These are phyloP conservation scores for Nicotiana otophora DNA, from an alignment of 257 asterid genomes.

Conservation along the genomic window DNA sequence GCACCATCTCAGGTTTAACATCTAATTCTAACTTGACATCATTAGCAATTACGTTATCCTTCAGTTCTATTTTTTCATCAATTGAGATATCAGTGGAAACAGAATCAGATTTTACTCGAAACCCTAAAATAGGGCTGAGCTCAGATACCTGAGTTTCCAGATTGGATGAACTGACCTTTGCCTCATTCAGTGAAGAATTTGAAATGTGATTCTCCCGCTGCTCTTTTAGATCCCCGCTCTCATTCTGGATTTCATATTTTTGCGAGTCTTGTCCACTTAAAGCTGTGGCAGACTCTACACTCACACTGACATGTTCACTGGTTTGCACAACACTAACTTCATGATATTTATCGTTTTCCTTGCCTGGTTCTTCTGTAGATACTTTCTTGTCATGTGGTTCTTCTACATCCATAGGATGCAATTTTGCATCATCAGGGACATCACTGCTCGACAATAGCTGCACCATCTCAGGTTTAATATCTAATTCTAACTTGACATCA, in stretches of 20 bases:
- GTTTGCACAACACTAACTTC: constrained; percentile 22
- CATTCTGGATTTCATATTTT: constrained; percentile 24
- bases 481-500: constrained; percentile 45
- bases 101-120: constrained; percentile 68
- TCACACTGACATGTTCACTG: constrained; percentile 22
- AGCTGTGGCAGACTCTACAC: not conserved
- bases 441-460: constrained; percentile 11
- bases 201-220: constrained; percentile 29
- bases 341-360: no score
- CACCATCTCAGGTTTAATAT: constrained; percentile 7
- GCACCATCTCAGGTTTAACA: constrained; percentile 18
- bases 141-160: constrained; percentile 68
- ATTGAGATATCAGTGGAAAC: constrained; percentile 61
- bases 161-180: constrained; percentile 30
- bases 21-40: constrained; percentile 55
- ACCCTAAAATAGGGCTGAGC: constrained; percentile 23
- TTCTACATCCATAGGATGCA: constrained; percentile 21
- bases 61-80: constrained; percentile 67
- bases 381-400: constrained; percentile 18
- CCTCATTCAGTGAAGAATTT: constrained; percentile 16
- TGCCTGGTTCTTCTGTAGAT: no score
- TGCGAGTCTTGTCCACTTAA: constrained; percentile 20
- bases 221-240: constrained; percentile 20
- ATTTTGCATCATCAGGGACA: constrained; percentile 23
- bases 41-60: constrained; percentile 53